Base-by-base conservation (phyloP, 1,284 basidiomycete species). In the Agroathelia rolfsii region DNA sequence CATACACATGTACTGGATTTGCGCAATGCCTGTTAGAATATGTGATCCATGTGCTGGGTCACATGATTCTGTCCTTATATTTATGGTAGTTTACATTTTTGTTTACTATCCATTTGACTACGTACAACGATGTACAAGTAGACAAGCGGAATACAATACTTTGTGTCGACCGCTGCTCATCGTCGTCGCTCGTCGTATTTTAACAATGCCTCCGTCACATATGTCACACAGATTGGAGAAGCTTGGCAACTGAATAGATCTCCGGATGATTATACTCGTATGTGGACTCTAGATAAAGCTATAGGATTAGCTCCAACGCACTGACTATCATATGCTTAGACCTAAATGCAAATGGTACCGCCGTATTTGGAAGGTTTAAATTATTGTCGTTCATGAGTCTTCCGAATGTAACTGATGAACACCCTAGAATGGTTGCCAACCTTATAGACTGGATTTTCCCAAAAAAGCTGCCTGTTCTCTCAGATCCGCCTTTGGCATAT, bases 161-260 rank as follows among this genome's bases (percentile, higher is more conserved):
- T n/a, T n/a, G n/a, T n/a, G n/a, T n/a, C n/a, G n/a, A n/a, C n/a
- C n/a, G n/a, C n/a, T n/a, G n/a, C n/a, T n/a, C n/a, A n/a, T n/a
- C n/a, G n/a, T n/a, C n/a, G n/a, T n/a, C n/a, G n/a, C n/a, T n/a
- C n/a, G n/a, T n/a, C n/a, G n/a, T n/a, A n/a, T n/a, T n/a, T n/a
- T n/a, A n/a, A n/a, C n/a, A n/a, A 52, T 4, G 45, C 49, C n/a
- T 64, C 61, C 2, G 59, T 64, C 22, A 49, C 49, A 32, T 65
- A 65, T 42, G 51, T 55, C 16, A 55, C 63, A 38, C 52, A 50
- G 2, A 63, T 65, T 29, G 64, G 64, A 5, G 53, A 56, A 4
- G 51, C 61, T 11, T 61, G 64, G 41, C 43, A 52, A 8, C 48
- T 66, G 26, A 65, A 65, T 38, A 52, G 61, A 35, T 40, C 50